Evolutionary conservation across 768 basidiomycete genomes (phyloP).

Genomic region (Calocybe cyanea): DNA sequence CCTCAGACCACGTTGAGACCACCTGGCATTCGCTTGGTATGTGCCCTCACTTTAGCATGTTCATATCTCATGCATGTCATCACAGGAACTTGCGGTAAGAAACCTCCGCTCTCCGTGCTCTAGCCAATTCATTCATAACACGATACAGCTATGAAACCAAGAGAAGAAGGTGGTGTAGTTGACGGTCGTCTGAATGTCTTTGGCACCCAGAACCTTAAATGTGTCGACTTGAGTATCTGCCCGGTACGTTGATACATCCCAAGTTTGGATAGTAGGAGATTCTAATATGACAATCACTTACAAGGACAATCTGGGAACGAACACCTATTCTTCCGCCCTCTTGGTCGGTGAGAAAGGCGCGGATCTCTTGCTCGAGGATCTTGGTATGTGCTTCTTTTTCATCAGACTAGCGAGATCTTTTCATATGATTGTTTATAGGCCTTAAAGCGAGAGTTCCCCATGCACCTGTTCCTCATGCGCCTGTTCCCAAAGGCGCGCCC

Average conservation of each 20-base stretch:
- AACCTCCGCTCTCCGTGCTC: not conserved
- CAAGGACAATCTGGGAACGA: slow-evolving; percentile 66
- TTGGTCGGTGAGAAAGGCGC: slow-evolving; percentile 71
- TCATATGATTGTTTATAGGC: slow-evolving; percentile 29
- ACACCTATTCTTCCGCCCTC: slow-evolving; percentile 70
- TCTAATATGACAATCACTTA: slow-evolving; percentile 5
- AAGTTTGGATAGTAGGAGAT: not conserved
- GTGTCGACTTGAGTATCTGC: slow-evolving; percentile 67
- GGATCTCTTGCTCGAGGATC: slow-evolving; percentile 55
- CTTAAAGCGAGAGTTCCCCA: slow-evolving; percentile 61
- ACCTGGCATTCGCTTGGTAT: slow-evolving; percentile 71
- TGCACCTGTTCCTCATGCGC: slow-evolving; percentile 68
- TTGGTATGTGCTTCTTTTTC: slow-evolving; percentile 37
- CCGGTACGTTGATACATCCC: slow-evolving; percentile 39
- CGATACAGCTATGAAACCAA: slow-evolving; percentile 58
- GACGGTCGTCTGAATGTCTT: slow-evolving; percentile 61
- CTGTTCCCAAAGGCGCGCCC: slow-evolving; percentile 48
- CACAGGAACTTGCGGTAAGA: slow-evolving; percentile 41
- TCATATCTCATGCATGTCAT: not conserved
- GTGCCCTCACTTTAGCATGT: slow-evolving; percentile 6
- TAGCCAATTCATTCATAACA: not conserved
- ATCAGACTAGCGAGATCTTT: not conserved
- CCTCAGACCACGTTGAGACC: slow-evolving; percentile 62
- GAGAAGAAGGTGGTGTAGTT: slow-evolving; percentile 63
- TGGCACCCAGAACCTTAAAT: slow-evolving; percentile 65